Base-by-base conservation (phyloP, 225 moss, liverwort and hornwort genomes). In the Bryoerythrophyllum caledonicum region DNA sequence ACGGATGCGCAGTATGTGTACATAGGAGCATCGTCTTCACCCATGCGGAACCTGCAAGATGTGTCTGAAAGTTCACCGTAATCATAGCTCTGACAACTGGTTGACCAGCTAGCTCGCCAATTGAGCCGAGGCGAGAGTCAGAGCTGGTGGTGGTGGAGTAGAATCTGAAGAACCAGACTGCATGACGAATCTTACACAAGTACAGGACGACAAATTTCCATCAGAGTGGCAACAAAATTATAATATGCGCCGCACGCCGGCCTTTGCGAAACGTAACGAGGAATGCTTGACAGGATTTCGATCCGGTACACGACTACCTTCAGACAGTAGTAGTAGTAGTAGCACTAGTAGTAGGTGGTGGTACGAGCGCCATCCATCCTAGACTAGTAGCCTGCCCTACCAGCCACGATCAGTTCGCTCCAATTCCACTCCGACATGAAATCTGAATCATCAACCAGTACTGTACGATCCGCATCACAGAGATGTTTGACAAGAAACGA, bases 1-100 rank as follows among this genome's bases (percentile, higher is more conserved):
- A 73, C 35, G 53, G 35, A 34, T 74, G 51, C 26, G 37, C 74
- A 74, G 53, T 51, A 51, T 52, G 51, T 64, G 38, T 74, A 74
- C 54, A 60, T 72, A 46, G n/a, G n/a, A n/a, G n/a, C 72, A 64
- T 24, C 54, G 63, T 15, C 63, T 54, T 53, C 26, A 40, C 19
- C 74, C 63, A 74, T 62, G 73, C 49, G 61, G n/a, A n/a, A n/a
- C n/a, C n/a, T n/a, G n/a, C n/a, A n/a, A n/a, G 73, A 73, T 65
- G 64, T 65, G 74, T 54, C 64, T 74, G 38, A 58, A 43, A 58
- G 58, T 41, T 58, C 71, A 71, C 38, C 64, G 54, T 54, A 74
- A 53, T 74, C 63, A 64, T 74, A 65, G 64, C 53, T 52, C 64
- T 74, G 73, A 73, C 73, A 73, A 64, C 54, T 37, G 54, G 74